Percentiles rank a stretch among this genome's conserved stretches.
Conservation (phyloP, 2,329 filamentous ascomycete species). For the Paecilomyces formosus region DNA sequence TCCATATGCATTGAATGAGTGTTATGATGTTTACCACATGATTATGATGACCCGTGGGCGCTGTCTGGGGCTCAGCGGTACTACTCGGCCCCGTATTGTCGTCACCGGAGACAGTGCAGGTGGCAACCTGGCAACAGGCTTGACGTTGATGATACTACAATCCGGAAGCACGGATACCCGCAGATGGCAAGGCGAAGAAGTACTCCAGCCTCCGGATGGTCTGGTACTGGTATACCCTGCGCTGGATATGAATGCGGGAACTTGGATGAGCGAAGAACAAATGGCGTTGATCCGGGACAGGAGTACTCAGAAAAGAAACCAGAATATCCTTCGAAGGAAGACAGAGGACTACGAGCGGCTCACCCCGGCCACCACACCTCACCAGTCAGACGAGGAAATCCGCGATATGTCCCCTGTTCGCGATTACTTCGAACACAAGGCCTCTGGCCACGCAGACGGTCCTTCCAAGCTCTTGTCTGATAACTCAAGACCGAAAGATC, state of each 20-base stretch:
- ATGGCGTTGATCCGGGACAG: slow-evolving; percentile 89
- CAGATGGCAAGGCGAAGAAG: slow-evolving; percentile 48
- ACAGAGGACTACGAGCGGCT: slow-evolving; percentile 80
- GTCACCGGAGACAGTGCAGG: slow-evolving; percentile 76
- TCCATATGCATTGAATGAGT: slow-evolving; percentile 78
- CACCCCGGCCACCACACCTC: slow-evolving; percentile 66
- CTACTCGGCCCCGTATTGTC: slow-evolving; percentile 58
- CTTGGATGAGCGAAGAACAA: slow-evolving; percentile 98
- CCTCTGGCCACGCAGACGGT: slow-evolving; percentile 17
- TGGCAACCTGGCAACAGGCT: slow-evolving; percentile 70
- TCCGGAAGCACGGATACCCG: slow-evolving; percentile 53
- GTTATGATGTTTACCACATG: slow-evolving; percentile 75
- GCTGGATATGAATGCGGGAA: slow-evolving; percentile 94
- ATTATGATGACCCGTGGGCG: slow-evolving; percentile 65
- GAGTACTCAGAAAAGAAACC: slow-evolving; percentile 68
- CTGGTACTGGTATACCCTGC: slow-evolving; percentile 82
- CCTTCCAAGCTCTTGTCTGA: slow-evolving; percentile 12
- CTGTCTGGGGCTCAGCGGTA: slow-evolving; percentile 67
- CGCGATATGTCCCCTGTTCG: slow-evolving; percentile 25
- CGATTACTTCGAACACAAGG: slow-evolving; percentile 20
- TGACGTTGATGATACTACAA: slow-evolving; percentile 85
- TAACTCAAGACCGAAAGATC: slow-evolving; percentile 10
- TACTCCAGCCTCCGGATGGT: slow-evolving; percentile 68
- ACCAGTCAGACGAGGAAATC: slow-evolving; percentile 69
- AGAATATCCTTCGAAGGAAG: slow-evolving; percentile 71